Evolutionary conservation across 2,329 filamentous ascomycete genomes (phyloP), one percentile per base, ranked within the genome.

Genomic region (Blumeriella jaapii): DNA sequence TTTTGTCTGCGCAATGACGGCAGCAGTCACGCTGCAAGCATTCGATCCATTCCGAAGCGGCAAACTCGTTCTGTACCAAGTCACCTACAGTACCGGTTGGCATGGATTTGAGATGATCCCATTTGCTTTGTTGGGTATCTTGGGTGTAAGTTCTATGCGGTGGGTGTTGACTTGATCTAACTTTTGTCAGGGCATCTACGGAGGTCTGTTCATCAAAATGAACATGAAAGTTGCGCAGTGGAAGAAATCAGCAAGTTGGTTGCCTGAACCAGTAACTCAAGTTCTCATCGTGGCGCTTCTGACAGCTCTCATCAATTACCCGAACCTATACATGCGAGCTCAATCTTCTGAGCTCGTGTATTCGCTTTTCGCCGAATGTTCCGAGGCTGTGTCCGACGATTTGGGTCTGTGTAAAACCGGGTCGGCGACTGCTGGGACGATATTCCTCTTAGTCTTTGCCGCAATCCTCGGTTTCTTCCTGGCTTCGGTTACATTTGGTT

Each of bases 1-100:
- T 52, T 98, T 98, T 54, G 91, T 98, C 25, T 96, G 91, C 52
- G 91, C 91, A 55, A 96, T 96, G 87, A 84, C 93, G n/a, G 91
- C 87, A 11, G 89, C 91, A 12, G 84, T 96, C 23, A 85, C 86
- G 10, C 67, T 98, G 4, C 89, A 96, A 58, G 84, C 84, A 4
- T 73, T 94, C 42, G 91, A 98, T 55, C 91, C 91, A 4, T 95
- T 96, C 57, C 75, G 91, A 34, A 93, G 87, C 1, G 91, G 89
- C 35, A 93, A 98, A 58, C 79, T 96, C 34, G 91, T 96, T 29
- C 65, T 96, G 36, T 98, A 94, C 56, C 87, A 98, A 59, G 87
- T 95, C 52, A 89, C 83, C 22, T 96, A 95, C 58, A 87, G 79
- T 48, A 78, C 77, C 17, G 79, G 79, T 30, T 98, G 89, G 89